Evolutionary conservation across 2,329 filamentous ascomycete genomes (phyloP).

Genomic region (Alternaria ventricosa): DNA sequence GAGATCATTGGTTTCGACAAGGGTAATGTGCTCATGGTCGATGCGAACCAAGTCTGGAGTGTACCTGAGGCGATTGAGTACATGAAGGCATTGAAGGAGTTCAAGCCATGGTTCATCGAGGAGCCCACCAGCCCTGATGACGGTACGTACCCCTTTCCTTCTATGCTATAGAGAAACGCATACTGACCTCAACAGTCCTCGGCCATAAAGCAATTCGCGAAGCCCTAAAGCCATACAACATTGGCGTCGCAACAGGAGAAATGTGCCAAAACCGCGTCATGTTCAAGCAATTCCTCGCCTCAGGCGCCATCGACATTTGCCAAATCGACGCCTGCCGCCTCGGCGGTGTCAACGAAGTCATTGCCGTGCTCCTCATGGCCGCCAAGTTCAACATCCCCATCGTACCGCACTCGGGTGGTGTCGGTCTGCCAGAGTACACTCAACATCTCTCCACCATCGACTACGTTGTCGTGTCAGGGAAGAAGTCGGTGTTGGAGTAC

Average conservation of each 20-base stretch:
- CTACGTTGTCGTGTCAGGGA: constrained; percentile 84
- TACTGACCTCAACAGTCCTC: constrained; percentile 61
- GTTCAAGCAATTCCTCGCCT: constrained; percentile 87
- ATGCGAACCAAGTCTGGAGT: constrained; percentile 92
- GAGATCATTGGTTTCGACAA: constrained; percentile 82
- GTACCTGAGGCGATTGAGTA: constrained; percentile 87
- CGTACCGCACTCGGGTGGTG: constrained; percentile 87
- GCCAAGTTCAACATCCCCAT: constrained; percentile 80
- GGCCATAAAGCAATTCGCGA: constrained; percentile 86
- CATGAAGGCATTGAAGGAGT: constrained; percentile 82
- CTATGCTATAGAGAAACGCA: background rate
- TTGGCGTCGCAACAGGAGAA: constrained; percentile 89
- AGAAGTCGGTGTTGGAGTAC: constrained; percentile 84
- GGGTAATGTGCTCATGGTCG: constrained; percentile 88
- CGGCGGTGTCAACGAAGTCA: constrained; percentile 88
- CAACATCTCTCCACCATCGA: constrained; percentile 93
- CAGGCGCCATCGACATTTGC: constrained; percentile 83
- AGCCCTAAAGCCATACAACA: constrained; percentile 74
- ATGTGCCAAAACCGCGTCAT: constrained; percentile 96
- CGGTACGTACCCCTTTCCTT: constrained; percentile 30
- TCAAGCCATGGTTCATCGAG: constrained; percentile 93
- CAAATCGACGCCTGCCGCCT: constrained; percentile 91
- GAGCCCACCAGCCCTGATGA: constrained; percentile 92
- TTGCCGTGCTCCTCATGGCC: constrained; percentile 88
- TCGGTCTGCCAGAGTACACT: constrained; percentile 91